These are phyloP conservation scores for Kalmanozyma brasiliensis DNA, from an alignment of 1,284 basidiomycete genomes.

Conservation along the genomic window DNA sequence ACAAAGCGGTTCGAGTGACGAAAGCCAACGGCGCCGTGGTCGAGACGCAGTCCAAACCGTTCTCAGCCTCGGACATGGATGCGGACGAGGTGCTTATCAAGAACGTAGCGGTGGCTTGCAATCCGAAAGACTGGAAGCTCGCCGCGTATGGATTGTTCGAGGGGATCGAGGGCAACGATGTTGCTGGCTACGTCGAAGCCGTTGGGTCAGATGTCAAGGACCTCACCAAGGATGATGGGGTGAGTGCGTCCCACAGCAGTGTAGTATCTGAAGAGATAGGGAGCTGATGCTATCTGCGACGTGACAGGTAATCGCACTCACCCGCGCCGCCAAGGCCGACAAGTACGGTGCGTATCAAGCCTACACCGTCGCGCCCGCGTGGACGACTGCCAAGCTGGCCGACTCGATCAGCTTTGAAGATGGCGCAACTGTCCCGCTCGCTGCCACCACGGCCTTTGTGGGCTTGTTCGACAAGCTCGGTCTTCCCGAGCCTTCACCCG, in stretches of 20 bases:
- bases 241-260: too few species aligned
- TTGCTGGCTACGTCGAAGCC: slow-evolving; percentile 55
- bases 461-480: slow-evolving; percentile 62
- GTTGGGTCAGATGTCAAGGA: slow-evolving; percentile 47
- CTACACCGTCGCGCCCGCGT: slow-evolving; percentile 53
- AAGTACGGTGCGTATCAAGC: slow-evolving; percentile 65
- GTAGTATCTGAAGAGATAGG: too few species aligned
- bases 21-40: slow-evolving; percentile 31
- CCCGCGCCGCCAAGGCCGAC: slow-evolving; percentile 49
- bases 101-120: slow-evolving; percentile 65
- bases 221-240: slow-evolving; percentile 59
- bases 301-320: slow-evolving; percentile 52
- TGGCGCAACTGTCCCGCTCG: slow-evolving; percentile 66
- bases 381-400: slow-evolving; percentile 51
- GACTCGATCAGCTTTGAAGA: slow-evolving; percentile 63
- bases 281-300: too few species aligned
- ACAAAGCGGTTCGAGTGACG: slow-evolving; percentile 40
- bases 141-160: slow-evolving; percentile 19
- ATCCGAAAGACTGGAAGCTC: slow-evolving; percentile 68
- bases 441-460: slow-evolving; percentile 67
- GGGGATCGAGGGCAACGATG: slow-evolving; percentile 63
- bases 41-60: slow-evolving; percentile 15
- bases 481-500: slow-evolving; percentile 29
- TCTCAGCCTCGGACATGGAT: slow-evolving; percentile 19
- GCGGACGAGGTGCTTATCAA: slow-evolving; percentile 65